These are phyloP conservation scores for Candida sphagnicola DNA, from an alignment of 805 yeast genomes.

Conservation along the genomic window DNA sequence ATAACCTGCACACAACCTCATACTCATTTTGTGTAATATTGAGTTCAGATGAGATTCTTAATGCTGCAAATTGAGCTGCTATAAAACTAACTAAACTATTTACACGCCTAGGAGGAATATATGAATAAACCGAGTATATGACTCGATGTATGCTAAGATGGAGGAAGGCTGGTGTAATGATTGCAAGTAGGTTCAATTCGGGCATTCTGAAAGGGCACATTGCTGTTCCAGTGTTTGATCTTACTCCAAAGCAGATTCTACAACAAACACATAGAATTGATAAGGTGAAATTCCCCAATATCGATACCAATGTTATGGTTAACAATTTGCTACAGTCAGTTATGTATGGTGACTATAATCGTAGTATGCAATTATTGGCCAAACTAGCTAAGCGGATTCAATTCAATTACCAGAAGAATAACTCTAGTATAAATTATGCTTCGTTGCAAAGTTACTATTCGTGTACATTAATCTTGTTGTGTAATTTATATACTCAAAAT, in stretches of 20 bases:
- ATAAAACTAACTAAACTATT: too few relatives aligned
- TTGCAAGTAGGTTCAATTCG: too few relatives aligned
- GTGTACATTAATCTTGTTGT: slow-evolving; percentile 10
- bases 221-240: background rate
- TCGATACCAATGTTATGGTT: slow-evolving; percentile 9
- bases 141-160: background rate
- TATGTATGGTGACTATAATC: slow-evolving; percentile 10
- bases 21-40: background rate
- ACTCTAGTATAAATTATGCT: background rate
- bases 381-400: slow-evolving; percentile 4
- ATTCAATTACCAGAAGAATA: slow-evolving; percentile 4
- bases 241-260: background rate
- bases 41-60: too few relatives aligned
- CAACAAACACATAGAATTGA: background rate
- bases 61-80: background rate
- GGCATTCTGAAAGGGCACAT: too few relatives aligned
- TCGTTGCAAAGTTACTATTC: slow-evolving; percentile 11
- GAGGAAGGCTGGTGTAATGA: background rate
- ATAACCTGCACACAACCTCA: too few relatives aligned
- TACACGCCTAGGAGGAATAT: too few relatives aligned
- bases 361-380: slow-evolving; percentile 8
- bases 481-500: slow-evolving; percentile 3
- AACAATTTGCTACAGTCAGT: slow-evolving; percentile 14
- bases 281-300: slow-evolving; percentile 4
- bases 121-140: too few relatives aligned